Evolutionary conservation across 2,329 filamentous ascomycete genomes (phyloP).

Genomic region (Nectriaceae sp.): DNA sequence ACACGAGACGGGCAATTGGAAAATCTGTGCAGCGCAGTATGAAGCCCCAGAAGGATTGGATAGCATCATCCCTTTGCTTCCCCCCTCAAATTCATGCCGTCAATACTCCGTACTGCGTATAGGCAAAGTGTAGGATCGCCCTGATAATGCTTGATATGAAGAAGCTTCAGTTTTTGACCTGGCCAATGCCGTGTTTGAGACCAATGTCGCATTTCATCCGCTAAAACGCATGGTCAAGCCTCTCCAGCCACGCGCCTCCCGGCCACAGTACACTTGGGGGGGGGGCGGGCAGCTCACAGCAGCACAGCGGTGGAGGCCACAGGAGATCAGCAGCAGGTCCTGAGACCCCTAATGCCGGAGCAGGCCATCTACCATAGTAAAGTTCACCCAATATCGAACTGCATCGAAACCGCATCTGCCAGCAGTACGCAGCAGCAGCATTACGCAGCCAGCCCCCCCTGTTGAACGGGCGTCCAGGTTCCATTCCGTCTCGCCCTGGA

Average conservation of each 20-base stretch:
- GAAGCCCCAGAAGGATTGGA: no score
- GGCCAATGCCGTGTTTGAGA: constrained; percentile 19
- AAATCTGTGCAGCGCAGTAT: no score
- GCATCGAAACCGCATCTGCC: neutral
- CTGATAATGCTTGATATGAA: no score
- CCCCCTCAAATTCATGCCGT: no score
- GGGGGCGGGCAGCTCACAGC: neutral
- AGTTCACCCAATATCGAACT: neutral
- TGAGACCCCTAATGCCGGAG: no score
- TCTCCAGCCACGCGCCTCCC: neutral
- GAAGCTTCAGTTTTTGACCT: constrained; percentile 6
- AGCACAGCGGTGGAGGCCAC: neutral
- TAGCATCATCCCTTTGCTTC: no score
- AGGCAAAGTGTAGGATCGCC: no score
- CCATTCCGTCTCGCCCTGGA: no score
- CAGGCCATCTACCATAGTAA: neutral
- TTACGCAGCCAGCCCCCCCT: no score
- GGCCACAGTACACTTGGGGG: neutral
- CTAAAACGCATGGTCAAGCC: constrained; percentile 1
- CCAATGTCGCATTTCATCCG: constrained; percentile 20
- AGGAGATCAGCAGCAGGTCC: neutral
- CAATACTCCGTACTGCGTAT: no score
- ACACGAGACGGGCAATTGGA: neutral
- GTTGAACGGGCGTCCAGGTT: no score
- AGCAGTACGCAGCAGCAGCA: neutral